Percentiles rank a stretch among this genome's conserved stretches.
Conservation (phyloP, 2,329 filamentous ascomycete species). For the Colletotrichum lupini region DNA sequence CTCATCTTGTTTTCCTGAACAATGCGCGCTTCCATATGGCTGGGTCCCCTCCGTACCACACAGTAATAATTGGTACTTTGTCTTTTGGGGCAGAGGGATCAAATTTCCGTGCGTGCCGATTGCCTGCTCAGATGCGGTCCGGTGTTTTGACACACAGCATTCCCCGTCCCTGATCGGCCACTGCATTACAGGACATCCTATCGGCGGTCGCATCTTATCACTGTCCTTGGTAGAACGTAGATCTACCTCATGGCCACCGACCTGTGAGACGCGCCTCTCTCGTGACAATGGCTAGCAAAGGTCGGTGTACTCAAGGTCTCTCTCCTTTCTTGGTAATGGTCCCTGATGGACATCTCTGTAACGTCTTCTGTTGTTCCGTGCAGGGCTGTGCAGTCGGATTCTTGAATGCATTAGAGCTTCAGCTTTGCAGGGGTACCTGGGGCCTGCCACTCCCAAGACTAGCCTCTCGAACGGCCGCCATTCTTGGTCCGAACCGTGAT, state of each 20-base stretch:
- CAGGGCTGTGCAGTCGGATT: constrained; percentile 12
- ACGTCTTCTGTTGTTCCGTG: background rate
- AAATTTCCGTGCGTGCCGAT: constrained; percentile 20
- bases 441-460: background rate
- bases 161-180: background rate
- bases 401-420: constrained; percentile 15
- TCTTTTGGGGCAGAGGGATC: background rate
- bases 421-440: constrained; percentile 3
- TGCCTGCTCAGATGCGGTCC: background rate
- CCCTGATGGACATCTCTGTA: background rate
- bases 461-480: constrained; percentile 7
- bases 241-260: background rate
- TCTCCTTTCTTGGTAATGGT: too few species aligned
- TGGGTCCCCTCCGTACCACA: background rate
- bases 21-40: background rate
- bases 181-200: background rate
- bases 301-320: background rate
- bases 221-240: too few species aligned
- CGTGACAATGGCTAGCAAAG: background rate
- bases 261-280: background rate
- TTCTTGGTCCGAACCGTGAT: constrained; percentile 3
- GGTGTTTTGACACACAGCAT: background rate
- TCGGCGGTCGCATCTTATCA: background rate
- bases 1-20: background rate
- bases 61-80: background rate